These are phyloP conservation scores for Plasmodium adleri DNA, from an alignment of 169 alveolate species.

Conservation along the genomic window DNA sequence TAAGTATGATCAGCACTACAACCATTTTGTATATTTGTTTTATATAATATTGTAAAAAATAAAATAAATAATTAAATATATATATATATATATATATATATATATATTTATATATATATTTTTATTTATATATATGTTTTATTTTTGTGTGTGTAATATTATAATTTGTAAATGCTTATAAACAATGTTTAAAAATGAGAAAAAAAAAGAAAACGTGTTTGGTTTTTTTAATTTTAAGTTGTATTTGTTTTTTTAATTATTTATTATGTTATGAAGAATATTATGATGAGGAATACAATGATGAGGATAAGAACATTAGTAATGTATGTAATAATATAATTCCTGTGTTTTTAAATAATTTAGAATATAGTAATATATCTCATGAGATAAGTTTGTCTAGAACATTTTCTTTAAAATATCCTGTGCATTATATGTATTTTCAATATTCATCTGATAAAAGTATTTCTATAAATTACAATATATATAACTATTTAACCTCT, in stretches of 20 bases:
- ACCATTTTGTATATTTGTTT: too few relatives aligned
- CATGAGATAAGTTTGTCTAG: slow-evolving; percentile 20
- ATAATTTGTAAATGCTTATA: background rate
- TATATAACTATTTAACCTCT: slow-evolving; percentile 2
- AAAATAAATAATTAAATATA: too few relatives aligned
- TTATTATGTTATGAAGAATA: background rate
- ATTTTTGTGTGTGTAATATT: too few relatives aligned
- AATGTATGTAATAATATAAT: slow-evolving; percentile 9
- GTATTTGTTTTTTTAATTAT: background rate
- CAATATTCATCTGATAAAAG: slow-evolving; percentile 9
- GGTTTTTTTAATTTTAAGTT: background rate
- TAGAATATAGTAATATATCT: slow-evolving; percentile 9
- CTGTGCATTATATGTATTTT: slow-evolving; percentile 33
- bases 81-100: too few relatives aligned
- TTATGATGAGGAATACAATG: background rate
- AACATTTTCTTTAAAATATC: slow-evolving; percentile 25
- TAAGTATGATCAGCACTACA: too few relatives aligned
- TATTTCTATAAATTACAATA: slow-evolving; percentile 23
- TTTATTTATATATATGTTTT: too few relatives aligned
- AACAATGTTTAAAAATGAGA: slow-evolving; percentile 8
- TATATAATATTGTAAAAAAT: too few relatives aligned
- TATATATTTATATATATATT: too few relatives aligned
- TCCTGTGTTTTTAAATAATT: slow-evolving; percentile 45
- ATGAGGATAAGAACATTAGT: too few relatives aligned
- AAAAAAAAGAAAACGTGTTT: slow-evolving; percentile 9